Base-by-base conservation (phyloP, 805 yeast species). In the Wickerhamia fluorescens region DNA sequence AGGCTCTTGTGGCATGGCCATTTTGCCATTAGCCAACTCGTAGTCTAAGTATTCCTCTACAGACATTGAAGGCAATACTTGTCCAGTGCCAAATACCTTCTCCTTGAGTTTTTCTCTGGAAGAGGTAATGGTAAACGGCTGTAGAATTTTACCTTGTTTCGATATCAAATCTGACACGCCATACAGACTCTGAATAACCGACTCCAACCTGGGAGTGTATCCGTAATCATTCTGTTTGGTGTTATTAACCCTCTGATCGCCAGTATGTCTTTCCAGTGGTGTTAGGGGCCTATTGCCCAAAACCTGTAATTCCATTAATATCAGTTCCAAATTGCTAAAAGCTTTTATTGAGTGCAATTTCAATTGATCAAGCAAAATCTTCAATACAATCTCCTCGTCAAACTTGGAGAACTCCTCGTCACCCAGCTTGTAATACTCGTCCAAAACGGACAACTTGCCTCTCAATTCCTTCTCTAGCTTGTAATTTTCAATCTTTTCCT, bases 1-100 rank as follows among this genome's bases (percentile, higher is more conserved):
- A 51, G 35, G 58, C 29, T 47, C 61, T 47, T 53, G 76, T 48
- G 54, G 74, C 49, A 45, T 61, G 22, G 73, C 63, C 67, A 88
- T 81, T 32, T 89, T 88, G 2, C 96, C 96, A 44, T 82, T 77
- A 12, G 77, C 76, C 37, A 83, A 62, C 49, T 92, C 98, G 42
- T 85, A 75, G 27, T 87, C 94, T 29, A 92, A 61, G 36, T 82
- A 78, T 43, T 92, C 96, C 40, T 92, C 98, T 0, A 92, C 87
- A 0, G 95, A 66, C 92, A 92, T 85, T 0, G 96, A 85, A 2
- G 98, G 98, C 16, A 89, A 65, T 15, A 70, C 75, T 55, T 92
- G 96, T 1, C 96, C 98, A 2, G 94, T 85, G 2, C 96, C 96
- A 42, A 73, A 75, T 0, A 88, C 96, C 43, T 78, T 73, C 18